Conservation (phyloP, 163 green algal species). For the Chlamydomonas reinhardtii region DNA sequence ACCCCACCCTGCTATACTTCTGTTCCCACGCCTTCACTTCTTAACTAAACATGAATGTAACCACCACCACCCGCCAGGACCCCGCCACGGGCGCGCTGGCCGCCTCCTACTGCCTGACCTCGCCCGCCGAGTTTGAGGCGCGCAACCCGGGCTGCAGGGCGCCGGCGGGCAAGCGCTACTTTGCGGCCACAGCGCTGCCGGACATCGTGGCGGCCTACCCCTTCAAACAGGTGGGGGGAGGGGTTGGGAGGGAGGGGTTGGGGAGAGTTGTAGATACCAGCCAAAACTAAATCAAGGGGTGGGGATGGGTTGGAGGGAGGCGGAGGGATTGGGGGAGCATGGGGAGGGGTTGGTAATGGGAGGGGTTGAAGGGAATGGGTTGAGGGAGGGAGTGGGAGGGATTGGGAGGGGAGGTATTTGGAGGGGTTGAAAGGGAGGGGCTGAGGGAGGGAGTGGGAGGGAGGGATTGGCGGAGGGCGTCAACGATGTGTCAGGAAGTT, state of each 20-base stretch:
- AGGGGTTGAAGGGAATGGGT: neutral
- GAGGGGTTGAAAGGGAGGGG: too few species aligned
- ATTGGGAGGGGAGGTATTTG: too few species aligned
- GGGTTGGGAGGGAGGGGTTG: neutral
- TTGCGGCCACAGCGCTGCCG: conserved; percentile 83
- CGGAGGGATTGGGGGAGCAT: neutral
- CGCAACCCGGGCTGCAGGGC: conserved; percentile 61
- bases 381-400: neutral
- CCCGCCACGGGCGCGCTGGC: neutral
- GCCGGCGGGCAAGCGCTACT: conserved; percentile 94
- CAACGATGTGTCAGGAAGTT: too few species aligned
- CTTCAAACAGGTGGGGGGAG: conserved; percentile 55
- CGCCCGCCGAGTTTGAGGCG: conserved; percentile 82
- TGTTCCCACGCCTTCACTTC: neutral
- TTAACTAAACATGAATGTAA: too few species aligned
- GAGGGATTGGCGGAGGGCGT: too few species aligned
- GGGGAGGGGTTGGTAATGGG: neutral
- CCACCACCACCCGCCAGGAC: neutral
- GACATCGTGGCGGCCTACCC: conserved; percentile 93
- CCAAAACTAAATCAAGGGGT: too few species aligned
- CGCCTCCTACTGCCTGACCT: conserved; percentile 66
- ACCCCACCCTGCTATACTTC: neutral
- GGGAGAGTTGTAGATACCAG: too few species aligned
- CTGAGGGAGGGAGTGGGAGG: too few species aligned
- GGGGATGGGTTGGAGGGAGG: neutral